Evolutionary conservation across 176 grass and related monocot species (phyloP).

Genomic region (Cocos nucifera): DNA sequence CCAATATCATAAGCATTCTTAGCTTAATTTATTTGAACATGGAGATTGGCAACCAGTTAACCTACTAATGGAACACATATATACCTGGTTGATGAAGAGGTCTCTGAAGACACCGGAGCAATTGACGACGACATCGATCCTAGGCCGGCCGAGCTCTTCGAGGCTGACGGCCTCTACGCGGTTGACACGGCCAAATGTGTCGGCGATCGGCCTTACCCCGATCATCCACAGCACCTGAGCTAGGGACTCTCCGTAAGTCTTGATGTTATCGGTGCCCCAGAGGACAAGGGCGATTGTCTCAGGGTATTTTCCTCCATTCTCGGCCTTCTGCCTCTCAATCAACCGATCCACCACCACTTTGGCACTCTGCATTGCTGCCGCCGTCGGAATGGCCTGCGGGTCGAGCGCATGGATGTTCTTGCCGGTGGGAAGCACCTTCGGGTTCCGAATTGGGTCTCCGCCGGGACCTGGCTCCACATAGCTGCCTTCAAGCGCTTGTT

Average conservation of each 20-base stretch:
- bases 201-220: conserved; percentile 63
- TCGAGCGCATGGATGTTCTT: conserved; percentile 99
- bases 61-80: not conserved
- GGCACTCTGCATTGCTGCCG: conserved; percentile 89
- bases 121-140: conserved; percentile 92
- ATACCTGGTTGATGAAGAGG: conserved; percentile 99
- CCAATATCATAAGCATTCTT: too few relatives aligned
- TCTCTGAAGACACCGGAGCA: conserved; percentile 98
- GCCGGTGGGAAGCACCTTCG: conserved; percentile 91
- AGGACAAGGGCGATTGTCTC: conserved; percentile 97
- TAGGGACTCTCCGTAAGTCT: conserved; percentile 93
- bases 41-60: too few relatives aligned
- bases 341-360: conserved; percentile 84
- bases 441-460: conserved; percentile 91
- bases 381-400: conserved; percentile 85
- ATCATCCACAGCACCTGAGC: conserved; percentile 97
- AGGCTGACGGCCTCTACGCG: conserved; percentile 82
- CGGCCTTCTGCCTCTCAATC: conserved; percentile 78
- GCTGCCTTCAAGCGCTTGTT: conserved; percentile 81
- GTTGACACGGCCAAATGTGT: conserved; percentile 91
- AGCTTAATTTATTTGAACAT: too few relatives aligned
- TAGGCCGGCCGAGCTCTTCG: conserved; percentile 89
- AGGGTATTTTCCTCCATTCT: conserved; percentile 81
- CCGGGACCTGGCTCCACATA: conserved; percentile 91
- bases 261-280: conserved; percentile 99